A percentile compares a stretch with the other conserved stretches of the same genome.
Conservation (phyloP, 169 alveolate species). For the Babesia sp. region DNA sequence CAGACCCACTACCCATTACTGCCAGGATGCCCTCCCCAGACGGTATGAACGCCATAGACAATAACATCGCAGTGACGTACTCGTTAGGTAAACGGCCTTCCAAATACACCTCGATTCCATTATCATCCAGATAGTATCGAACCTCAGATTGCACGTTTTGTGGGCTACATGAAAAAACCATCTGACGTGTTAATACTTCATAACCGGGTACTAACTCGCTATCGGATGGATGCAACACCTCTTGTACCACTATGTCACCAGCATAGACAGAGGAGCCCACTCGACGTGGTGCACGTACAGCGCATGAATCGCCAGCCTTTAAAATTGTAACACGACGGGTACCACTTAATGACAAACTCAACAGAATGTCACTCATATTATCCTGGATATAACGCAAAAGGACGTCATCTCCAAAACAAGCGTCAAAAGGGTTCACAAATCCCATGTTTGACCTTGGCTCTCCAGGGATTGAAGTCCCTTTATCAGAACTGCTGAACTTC, state of each 20-base stretch:
- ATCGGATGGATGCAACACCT: not conserved
- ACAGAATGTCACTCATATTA: constrained; percentile 37
- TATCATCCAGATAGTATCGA: constrained; percentile 12
- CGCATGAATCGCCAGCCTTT: constrained; percentile 58
- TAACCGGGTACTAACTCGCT: not conserved
- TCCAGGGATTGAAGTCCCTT: not conserved
- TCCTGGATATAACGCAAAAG: constrained; percentile 44
- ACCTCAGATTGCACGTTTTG: constrained; percentile 75
- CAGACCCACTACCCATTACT: constrained; percentile 50
- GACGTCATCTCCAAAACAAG: constrained; percentile 37
- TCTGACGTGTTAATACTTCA: constrained; percentile 68
- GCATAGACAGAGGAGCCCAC: constrained; percentile 37
- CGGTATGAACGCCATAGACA: constrained; percentile 45
- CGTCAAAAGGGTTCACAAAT: constrained; percentile 53
- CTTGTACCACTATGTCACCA: constrained; percentile 48
- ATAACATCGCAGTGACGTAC: constrained; percentile 42
- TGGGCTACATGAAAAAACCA: constrained; percentile 77
- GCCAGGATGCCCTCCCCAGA: constrained; percentile 13
- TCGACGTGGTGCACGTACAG: constrained; percentile 32
- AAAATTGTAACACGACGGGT: constrained; percentile 29
- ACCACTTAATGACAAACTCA: constrained; percentile 30
- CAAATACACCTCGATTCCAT: constrained; percentile 9
- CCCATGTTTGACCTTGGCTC: constrained; percentile 3
- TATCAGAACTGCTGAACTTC: constrained; percentile 15
- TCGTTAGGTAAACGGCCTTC: constrained; percentile 19